Evolutionary conservation across 345 rosid genomes (phyloP), one percentile per base, ranked within the genome.

Genomic region (Excoecaria agallocha): DNA sequence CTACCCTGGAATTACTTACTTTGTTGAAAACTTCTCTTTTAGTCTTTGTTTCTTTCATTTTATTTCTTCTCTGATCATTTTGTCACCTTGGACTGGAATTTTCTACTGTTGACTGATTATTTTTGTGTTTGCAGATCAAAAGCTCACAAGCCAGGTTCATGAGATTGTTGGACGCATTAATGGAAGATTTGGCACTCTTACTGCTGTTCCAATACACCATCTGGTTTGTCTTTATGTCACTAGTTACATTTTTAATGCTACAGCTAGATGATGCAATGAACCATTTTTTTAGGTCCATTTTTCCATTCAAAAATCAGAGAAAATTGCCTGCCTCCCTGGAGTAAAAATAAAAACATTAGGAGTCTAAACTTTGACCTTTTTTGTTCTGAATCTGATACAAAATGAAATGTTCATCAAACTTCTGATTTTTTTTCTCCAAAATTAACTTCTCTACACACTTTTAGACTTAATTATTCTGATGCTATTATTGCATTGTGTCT

Each of bases 91-190:
- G 30, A 35, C 30, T 37, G 9, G 11, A 3, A 46, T 20, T 50
- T 11, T 51, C 54, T 76, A n/a, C 2, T 62, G 22, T 20, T 41
- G 45, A 17, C 64, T 66, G 66, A 6, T 55, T 50, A 19, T 50
- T 76, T 60, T 66, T 71, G 37, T n/a, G 5, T 76, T 55, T 68
- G 63, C 81, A 87, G 90, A 87, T 82, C 90, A 85, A 76, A 87
- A 71, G 79, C 88, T 87, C 68, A 85, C 88, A 43, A 85, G 90
- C 81, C 90, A 87, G 73, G 90, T 87, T 56, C 90, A 87, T 77
- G 90, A 87, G 80, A 87, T 87, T 65, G 90, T 85, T n/a, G 90
- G 88, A 52, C 87, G 90, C 74, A 87, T 87, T 61, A 87, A 87
- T 82, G 90, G 90, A 75, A 85, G 86, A 85, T 87, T 82, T 75